Evolutionary conservation across 192 early-diverging fungal species (phyloP).

Genomic region (Piromyces sp.): DNA sequence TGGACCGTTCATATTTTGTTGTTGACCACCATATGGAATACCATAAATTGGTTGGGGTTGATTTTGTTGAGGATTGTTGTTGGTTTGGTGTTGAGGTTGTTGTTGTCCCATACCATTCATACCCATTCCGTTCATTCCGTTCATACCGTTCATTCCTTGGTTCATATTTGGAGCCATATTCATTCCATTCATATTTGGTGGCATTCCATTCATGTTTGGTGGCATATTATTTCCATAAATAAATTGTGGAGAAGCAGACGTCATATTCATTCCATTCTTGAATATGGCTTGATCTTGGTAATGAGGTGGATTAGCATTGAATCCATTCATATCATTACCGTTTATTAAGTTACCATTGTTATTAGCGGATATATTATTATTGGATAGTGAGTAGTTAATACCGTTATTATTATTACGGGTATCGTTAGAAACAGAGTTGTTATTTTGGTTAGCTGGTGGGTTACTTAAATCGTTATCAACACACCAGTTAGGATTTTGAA

Average conservation of each 20-base stretch:
- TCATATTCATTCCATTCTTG: background rate
- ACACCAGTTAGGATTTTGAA: background rate
- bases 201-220: background rate
- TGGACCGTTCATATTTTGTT: background rate
- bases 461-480: background rate
- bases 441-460: background rate
- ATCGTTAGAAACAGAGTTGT: background rate
- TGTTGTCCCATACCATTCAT: background rate
- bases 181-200: background rate
- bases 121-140: background rate
- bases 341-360: background rate
- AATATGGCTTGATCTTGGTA: background rate
- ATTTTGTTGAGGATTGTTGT: background rate
- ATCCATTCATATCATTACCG: background rate
- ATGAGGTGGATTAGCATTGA: background rate
- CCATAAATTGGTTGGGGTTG: background rate
- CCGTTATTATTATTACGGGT: background rate
- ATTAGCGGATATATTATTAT: background rate
- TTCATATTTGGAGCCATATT: background rate
- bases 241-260: background rate
- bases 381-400: background rate
- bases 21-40: background rate
- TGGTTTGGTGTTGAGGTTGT: background rate
- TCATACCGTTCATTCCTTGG: background rate
- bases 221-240: background rate